Conservation (phyloP, 148 eudicot genomes). For the Vaccinium corymbosum region DNA sequence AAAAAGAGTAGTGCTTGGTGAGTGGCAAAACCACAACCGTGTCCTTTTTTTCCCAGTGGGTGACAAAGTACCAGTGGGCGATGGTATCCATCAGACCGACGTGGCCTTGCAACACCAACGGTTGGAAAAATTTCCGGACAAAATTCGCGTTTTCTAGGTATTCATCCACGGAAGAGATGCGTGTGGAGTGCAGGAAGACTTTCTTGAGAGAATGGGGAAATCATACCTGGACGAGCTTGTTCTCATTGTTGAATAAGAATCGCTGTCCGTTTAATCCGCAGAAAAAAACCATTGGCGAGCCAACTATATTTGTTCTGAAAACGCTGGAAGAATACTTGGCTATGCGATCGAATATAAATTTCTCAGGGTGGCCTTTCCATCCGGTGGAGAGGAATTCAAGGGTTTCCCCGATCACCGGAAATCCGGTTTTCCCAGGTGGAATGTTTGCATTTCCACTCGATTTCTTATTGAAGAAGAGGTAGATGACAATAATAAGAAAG, state of each 20-base stretch:
- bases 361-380: not conserved
- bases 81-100: conserved; percentile 34
- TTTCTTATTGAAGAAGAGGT: not conserved
- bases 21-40: conserved; percentile 21
- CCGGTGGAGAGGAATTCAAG: not conserved
- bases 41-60: conserved; percentile 28
- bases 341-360: not conserved
- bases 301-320: not conserved
- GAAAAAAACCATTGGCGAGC: not conserved
- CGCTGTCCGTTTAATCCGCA: not conserved
- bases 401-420: not conserved
- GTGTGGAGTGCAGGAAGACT: not conserved
- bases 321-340: not conserved
- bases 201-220: too few relatives aligned
- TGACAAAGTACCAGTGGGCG: conserved; percentile 31
- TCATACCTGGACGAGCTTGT: not conserved
- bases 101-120: conserved; percentile 31
- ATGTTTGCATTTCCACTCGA: not conserved
- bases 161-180: not conserved
- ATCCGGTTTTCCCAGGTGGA: not conserved
- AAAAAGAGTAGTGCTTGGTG: conserved; percentile 15
- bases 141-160: not conserved
- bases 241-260: not conserved
- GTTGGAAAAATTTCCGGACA: conserved; percentile 31
- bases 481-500: not conserved